These are phyloP conservation scores for Panaeolus cyanescens DNA, from an alignment of 768 basidiomycete species.

Conservation along the genomic window DNA sequence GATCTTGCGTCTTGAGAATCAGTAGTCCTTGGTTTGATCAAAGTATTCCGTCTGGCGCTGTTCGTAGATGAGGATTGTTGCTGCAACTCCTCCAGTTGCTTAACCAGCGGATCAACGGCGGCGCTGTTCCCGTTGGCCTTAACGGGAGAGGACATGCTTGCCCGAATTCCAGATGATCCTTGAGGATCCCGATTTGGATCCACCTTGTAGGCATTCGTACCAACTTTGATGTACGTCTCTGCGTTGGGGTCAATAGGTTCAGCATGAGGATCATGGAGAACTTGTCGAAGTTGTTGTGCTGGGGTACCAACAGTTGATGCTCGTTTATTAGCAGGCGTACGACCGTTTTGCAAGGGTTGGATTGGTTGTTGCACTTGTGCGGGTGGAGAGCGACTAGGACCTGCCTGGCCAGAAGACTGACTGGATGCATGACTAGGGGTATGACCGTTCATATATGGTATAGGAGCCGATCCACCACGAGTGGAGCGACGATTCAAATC, in stretches of 20 bases:
- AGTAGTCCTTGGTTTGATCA: constrained; percentile 29
- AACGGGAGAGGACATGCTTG: constrained; percentile 24
- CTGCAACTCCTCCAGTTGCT: constrained; percentile 64
- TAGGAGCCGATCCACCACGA: constrained; percentile 17
- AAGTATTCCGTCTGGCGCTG: constrained; percentile 47
- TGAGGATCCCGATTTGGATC: constrained; percentile 71
- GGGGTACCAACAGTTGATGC: constrained; percentile 8
- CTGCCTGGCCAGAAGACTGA: background rate
- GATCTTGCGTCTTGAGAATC: constrained; percentile 21
- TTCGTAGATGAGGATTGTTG: constrained; percentile 44
- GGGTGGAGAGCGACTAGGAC: background rate
- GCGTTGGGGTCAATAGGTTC: constrained; percentile 67
- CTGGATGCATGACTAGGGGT: constrained; percentile 2
- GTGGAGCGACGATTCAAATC: constrained; percentile 34
- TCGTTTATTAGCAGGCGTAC: background rate
- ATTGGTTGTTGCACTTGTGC: background rate
- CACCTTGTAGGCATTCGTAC: constrained; percentile 65
- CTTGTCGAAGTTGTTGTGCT: constrained; percentile 29
- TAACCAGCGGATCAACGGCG: constrained; percentile 62
- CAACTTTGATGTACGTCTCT: constrained; percentile 72
- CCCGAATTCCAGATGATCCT: constrained; percentile 21
- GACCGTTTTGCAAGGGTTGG: background rate
- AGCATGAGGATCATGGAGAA: constrained; percentile 50
- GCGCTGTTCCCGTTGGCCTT: constrained; percentile 27
- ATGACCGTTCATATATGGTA: constrained; percentile 32